phyloP scores from a whole-genome alignment of 495 filamentous ascomycete genomes.

The Trypethelium eluteriae region DNA sequence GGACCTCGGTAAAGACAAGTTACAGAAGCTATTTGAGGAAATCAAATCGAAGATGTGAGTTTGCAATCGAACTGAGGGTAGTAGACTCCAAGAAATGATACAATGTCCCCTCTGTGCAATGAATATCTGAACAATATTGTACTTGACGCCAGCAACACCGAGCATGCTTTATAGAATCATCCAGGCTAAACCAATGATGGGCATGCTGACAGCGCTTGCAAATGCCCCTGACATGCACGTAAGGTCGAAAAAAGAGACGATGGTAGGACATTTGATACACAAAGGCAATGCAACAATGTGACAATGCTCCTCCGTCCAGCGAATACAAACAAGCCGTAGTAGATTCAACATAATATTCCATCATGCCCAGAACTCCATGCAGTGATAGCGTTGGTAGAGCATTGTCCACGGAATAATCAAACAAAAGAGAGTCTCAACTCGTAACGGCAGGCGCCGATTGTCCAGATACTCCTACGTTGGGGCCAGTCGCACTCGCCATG shows the following conservation, averaged over 20 bases:
- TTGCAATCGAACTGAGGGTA: not conserved
- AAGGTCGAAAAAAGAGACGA: not conserved
- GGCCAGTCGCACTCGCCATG: not conserved
- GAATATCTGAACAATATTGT: not conserved
- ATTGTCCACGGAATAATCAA: not conserved
- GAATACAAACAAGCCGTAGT: not conserved
- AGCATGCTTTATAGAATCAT: not conserved
- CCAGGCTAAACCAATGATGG: not conserved
- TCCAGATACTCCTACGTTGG: not conserved
- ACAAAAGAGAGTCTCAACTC: not conserved
- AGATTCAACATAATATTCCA: not conserved
- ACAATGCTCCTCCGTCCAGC: not conserved
- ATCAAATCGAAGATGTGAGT: conserved; percentile 82
- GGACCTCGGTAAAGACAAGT: conserved; percentile 67
- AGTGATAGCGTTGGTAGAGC: not conserved
- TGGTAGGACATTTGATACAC: not conserved
- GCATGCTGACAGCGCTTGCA: not conserved
- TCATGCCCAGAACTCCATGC: not conserved
- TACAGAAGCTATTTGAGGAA: conserved; percentile 73
- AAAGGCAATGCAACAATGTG: conserved; percentile 1
- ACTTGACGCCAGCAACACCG: not conserved
- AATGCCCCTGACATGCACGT: not conserved
- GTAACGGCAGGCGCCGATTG: not conserved
- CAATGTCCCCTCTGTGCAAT: not conserved
- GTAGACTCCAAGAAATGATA: not conserved